Conservation (phyloP, 2,329 filamentous ascomycete species). For the Aspergillus neoniger region DNA sequence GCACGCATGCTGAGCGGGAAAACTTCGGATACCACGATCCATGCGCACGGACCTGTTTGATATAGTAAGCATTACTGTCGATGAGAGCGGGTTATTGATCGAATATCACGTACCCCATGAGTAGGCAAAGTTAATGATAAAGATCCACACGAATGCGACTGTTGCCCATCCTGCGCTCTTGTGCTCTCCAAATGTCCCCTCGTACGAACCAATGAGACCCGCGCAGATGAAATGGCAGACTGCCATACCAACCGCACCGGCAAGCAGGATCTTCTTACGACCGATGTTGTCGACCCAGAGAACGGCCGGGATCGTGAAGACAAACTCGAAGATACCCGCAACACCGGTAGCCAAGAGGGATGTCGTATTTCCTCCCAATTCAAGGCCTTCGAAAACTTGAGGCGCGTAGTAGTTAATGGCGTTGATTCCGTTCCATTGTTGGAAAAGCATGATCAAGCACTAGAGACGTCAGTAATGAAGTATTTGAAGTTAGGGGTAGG, state of each 20-base stretch:
- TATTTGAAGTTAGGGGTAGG: too few relatives aligned
- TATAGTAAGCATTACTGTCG: background rate
- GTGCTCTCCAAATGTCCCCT: constrained; percentile 60
- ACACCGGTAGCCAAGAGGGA: constrained; percentile 44
- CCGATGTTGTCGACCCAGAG: constrained; percentile 46
- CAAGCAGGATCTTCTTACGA: constrained; percentile 43
- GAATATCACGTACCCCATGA: constrained; percentile 54
- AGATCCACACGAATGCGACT: constrained; percentile 64
- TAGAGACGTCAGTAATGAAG: constrained; percentile 55
- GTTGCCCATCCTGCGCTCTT: constrained; percentile 68
- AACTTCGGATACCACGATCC: constrained; percentile 73
- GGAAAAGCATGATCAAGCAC: constrained; percentile 46
- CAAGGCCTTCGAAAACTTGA: constrained; percentile 39
- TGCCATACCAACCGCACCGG: constrained; percentile 68
- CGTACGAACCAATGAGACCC: constrained; percentile 65
- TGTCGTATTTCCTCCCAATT: constrained; percentile 39
- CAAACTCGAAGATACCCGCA: constrained; percentile 42
- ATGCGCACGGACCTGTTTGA: constrained; percentile 34
- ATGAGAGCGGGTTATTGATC: background rate
- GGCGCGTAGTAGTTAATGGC: constrained; percentile 44
- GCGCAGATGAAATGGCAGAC: constrained; percentile 72
- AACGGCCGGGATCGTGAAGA: constrained; percentile 45
- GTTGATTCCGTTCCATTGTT: constrained; percentile 52
- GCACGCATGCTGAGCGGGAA: constrained; percentile 71
- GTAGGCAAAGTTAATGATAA: constrained; percentile 73